Evolutionary conservation across 805 yeast species (phyloP), one percentile per base, ranked within the genome.

Genomic region (Debaryomyces prosopidis): DNA sequence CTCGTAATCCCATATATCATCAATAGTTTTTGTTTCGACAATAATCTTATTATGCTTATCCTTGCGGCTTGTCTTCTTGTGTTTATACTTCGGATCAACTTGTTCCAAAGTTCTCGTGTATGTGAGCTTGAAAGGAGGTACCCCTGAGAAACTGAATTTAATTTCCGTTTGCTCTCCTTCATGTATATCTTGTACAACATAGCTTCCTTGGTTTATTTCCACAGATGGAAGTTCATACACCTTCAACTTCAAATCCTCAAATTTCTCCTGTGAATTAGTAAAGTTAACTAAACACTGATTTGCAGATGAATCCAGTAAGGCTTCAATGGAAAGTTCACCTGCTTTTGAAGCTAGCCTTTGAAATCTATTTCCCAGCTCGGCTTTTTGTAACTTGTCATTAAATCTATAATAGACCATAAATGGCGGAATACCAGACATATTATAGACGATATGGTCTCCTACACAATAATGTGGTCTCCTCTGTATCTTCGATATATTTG

Each of bases 91-190:
- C 9, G 19, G 19, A 17, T 17, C 37, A 12, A 17, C 53, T 14
- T 63, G 59, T 39, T 76, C 77, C 44, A 80, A 79, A 5, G 87
- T 84, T 59, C 98, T 79, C 7, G 86, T 86, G 60, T 91, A 94
- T 1, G 91, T 87, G 52, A 94, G 75, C 34, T 84, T 72, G 70
- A 92, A 94, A 10, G 99, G 99, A 9, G 98, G 96, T 0, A 83
- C 79, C 12, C 99, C 99, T 28, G 79, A 78, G 57, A 94, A 87
- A 16, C 81, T 77, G 67, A 94, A 92, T 2, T 78, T 78, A 39
- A 94, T 82, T 60, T 90, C 96, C 1, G 95, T 91, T 58, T 87
- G 88, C 53, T 94, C 99, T 39, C 98, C 99, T 60, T 89, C 96
- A 57, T 90, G 96, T 36, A 94, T 87, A 62, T 89, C 92, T 58